Percentiles rank a stretch among this genome's conserved stretches.
phyloP scores from a whole-genome alignment of 179 eudicot species.

The Vitellaria paradoxa region DNA sequence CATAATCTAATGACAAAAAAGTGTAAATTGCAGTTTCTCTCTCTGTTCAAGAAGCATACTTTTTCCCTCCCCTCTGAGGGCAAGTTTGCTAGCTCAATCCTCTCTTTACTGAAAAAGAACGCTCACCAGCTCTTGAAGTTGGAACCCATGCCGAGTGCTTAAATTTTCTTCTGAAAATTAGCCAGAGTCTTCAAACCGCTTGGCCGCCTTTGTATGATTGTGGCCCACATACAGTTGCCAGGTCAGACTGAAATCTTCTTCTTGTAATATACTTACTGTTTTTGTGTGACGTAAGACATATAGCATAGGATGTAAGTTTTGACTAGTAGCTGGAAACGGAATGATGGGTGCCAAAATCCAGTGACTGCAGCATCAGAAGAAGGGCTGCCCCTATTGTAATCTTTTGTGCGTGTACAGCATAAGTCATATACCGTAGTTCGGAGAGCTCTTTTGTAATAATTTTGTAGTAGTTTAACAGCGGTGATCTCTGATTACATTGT shows the following conservation, averaged over 20 bases:
- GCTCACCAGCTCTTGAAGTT: not conserved
- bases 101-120: not conserved
- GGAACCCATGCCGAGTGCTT: not conserved
- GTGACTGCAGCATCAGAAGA: not conserved
- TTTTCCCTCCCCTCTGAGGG: not conserved
- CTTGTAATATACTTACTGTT: not conserved
- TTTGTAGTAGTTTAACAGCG: not conserved
- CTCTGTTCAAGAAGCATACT: not conserved
- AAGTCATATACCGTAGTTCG: not conserved
- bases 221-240: not conserved
- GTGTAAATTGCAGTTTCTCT: not conserved
- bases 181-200: not conserved
- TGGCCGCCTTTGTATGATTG: not conserved
- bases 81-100: slow-evolving; percentile 9
- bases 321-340: not conserved
- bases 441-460: not conserved
- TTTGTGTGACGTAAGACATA: not conserved
- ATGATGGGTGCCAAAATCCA: not conserved
- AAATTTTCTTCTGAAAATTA: not conserved
- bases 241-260: not conserved
- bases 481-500: not conserved
- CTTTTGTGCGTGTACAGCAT: not conserved
- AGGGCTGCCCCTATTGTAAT: not conserved
- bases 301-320: not conserved
- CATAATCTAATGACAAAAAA: not conserved